A percentile compares a stretch with the other conserved stretches of the same genome.
Evolutionary conservation across 495 filamentous ascomycete species (phyloP).

Genomic region (Astrothelium subdiscretum): DNA sequence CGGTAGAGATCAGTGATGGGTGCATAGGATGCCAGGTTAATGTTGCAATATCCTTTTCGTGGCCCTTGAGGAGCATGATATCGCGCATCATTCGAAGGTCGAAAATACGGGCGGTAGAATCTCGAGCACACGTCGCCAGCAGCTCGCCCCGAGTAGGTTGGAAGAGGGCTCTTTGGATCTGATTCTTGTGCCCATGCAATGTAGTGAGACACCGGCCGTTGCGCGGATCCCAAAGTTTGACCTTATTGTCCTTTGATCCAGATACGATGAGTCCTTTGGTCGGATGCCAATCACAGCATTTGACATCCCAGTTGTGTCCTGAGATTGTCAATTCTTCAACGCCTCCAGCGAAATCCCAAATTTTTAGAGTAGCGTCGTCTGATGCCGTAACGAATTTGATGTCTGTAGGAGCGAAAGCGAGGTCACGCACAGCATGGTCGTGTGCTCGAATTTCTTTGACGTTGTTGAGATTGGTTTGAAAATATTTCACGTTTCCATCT

Average conservation of each 20-base stretch:
- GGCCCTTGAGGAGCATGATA: conserved; percentile 77
- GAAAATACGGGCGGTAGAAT: conserved; percentile 83
- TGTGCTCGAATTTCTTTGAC: conserved; percentile 90
- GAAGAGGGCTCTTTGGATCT: conserved; percentile 79
- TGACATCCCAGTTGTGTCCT: conserved; percentile 93
- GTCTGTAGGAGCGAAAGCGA: conserved; percentile 90
- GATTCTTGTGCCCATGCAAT: conserved; percentile 94
- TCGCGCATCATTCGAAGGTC: conserved; percentile 98
- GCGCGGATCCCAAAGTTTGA: conserved; percentile 95
- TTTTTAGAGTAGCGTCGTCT: conserved; percentile 84
- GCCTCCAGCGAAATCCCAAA: conserved; percentile 90
- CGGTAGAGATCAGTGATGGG: conserved; percentile 75
- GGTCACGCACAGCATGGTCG: conserved; percentile 73
- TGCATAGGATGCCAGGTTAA: conserved; percentile 92
- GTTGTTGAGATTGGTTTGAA: conserved; percentile 99
- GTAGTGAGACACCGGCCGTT: conserved; percentile 83
- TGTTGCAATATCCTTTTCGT: conserved; percentile 91
- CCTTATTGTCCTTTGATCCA: conserved; percentile 91
- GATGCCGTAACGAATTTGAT: conserved; percentile 92
- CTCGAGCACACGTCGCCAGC: conserved; percentile 82
- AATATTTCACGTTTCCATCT: conserved; percentile 92
- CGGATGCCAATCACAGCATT: conserved; percentile 94
- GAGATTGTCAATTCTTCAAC: conserved; percentile 66
- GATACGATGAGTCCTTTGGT: conserved; percentile 90
- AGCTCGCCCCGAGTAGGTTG: conserved; percentile 71